Base-by-base conservation (phyloP, 495 filamentous ascomycete genomes). In the Trichoderma gamsii region DNA sequence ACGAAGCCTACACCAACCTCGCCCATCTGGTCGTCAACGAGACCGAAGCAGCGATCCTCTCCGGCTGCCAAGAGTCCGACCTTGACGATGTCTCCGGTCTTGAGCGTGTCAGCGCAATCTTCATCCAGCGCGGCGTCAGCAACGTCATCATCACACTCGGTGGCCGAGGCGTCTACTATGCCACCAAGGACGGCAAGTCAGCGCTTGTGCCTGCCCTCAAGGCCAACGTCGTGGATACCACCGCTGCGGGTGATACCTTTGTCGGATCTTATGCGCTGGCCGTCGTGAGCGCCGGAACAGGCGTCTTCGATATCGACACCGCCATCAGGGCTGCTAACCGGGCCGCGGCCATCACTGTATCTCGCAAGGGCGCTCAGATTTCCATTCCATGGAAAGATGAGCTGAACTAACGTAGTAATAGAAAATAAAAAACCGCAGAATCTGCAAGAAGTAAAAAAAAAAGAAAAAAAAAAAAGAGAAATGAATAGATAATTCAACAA, bases 231-330 rank as follows among this genome's bases (percentile, higher is more conserved):
- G 84, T 97, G 7, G 95, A 99, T 79, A 98, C 94, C 7, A 99
- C 95, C 5, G 94, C 89, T 0, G 95, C 94, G 18, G 95, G 95
- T 0, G 95, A 99, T 76, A 96, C 94, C 5, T 99, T 96, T 78
- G 91, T 96, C 3, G 95, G 95, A 3, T 87, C 82, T 49, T 97
- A 97, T 79, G 91, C 93, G 4, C 86, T 93, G 23, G 83, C 84
- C 64, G 82, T 89, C 16, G 83, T 82, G 15, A 44, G 63, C 35
- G 63, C 63, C 0, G 83, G 81, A 69, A 84, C 82, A 43, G 76
- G 73, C 27, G 76, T 70, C 21, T 82, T 79, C 67, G 79, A 85
- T 46, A 85, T 89, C 72, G 84, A 81, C 52, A 77, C 78, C 13
- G 89, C 89, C 0, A 85, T 95, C 69, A 78, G 75, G 67, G 84